Evolutionary conservation across 2,329 filamentous ascomycete genomes (phyloP).

Genomic region (Diaporthe helianthi): DNA sequence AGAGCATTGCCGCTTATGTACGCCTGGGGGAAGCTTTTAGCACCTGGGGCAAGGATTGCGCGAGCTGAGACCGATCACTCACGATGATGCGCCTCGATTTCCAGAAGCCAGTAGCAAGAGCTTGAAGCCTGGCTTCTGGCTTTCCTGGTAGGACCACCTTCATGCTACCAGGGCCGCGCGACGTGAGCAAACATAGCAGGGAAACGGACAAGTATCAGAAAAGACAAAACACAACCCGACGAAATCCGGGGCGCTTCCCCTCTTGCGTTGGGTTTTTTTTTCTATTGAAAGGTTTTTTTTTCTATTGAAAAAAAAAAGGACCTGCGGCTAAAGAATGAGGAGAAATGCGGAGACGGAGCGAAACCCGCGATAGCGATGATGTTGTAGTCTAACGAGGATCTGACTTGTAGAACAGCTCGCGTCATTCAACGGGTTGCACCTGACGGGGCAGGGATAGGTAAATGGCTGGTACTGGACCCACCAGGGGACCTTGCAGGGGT

Average conservation of each 20-base stretch:
- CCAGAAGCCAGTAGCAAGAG: slow-evolving; percentile 55
- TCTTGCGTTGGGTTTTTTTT: too few relatives aligned
- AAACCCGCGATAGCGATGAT: not conserved
- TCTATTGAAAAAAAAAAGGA: too few relatives aligned
- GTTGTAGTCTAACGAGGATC: slow-evolving; percentile 24
- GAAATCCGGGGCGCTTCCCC: not conserved
- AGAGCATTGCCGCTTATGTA: slow-evolving; percentile 92
- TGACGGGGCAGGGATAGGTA: slow-evolving; percentile 21
- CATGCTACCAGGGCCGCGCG: slow-evolving; percentile 45
- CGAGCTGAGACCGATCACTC: slow-evolving; percentile 37
- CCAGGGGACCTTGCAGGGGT: not conserved
- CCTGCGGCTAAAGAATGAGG: not conserved
- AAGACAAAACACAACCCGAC: not conserved
- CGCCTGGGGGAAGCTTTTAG: slow-evolving; percentile 57
- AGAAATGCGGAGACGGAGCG: not conserved
- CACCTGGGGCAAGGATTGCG: not conserved
- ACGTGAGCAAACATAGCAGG: slow-evolving; percentile 31
- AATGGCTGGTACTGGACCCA: slow-evolving; percentile 4
- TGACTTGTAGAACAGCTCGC: slow-evolving; percentile 23
- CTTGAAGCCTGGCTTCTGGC: slow-evolving; percentile 56
- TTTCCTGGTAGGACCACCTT: slow-evolving; percentile 57
- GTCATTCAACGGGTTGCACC: slow-evolving; percentile 18
- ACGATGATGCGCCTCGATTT: slow-evolving; percentile 47
- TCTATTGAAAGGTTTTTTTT: too few relatives aligned
- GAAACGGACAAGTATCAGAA: not conserved